These are phyloP conservation scores for Diospyros kaki DNA, from an alignment of 148 eudicot genomes.

Conservation along the genomic window DNA sequence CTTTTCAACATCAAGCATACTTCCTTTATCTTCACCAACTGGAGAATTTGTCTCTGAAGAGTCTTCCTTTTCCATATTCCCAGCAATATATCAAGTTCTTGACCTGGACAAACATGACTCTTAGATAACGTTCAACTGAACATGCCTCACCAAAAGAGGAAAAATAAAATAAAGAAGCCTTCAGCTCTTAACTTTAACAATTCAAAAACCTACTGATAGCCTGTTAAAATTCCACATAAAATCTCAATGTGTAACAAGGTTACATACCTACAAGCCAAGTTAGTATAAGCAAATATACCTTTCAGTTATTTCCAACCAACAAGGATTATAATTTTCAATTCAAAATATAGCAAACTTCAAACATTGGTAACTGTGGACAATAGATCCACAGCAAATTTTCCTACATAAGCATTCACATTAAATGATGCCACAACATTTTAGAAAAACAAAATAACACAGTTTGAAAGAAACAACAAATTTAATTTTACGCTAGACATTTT, in stretches of 20 bases:
- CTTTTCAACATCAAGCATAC: not conserved
- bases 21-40: conserved; percentile 10
- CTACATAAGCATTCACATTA: too few relatives aligned
- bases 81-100: not conserved
- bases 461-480: not conserved
- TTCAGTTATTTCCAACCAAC: not conserved
- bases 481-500: not conserved
- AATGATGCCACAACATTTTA: too few relatives aligned
- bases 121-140: not conserved
- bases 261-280: conserved; percentile 1
- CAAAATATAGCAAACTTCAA: not conserved
- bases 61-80: conserved; percentile 13
- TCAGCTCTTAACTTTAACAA: not conserved
- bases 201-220: not conserved
- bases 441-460: too few relatives aligned
- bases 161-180: not conserved
- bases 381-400: not conserved
- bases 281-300: not conserved
- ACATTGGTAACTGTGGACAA: not conserved
- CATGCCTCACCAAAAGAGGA: not conserved
- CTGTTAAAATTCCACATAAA: conserved; percentile 5
- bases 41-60: conserved; percentile 5
- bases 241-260: not conserved
- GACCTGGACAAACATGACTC: conserved; percentile 8
- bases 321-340: not conserved